Evolutionary conservation across 371 early-diverging fungal species (phyloP).

Genomic region (Mucor irregularis): DNA sequence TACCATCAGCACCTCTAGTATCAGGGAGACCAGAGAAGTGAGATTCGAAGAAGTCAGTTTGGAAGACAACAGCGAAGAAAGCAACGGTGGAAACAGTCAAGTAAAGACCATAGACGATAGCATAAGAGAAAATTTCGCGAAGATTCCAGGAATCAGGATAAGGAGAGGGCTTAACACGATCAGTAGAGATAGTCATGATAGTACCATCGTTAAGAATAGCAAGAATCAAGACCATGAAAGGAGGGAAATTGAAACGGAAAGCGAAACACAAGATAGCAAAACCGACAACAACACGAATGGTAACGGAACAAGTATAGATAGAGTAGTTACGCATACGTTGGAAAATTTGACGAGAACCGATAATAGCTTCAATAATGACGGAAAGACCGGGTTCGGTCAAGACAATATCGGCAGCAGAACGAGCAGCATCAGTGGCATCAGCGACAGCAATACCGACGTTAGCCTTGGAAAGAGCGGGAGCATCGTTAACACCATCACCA

Average conservation of each 20-base stretch:
- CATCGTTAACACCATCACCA: conserved; percentile 98
- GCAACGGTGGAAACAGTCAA: conserved; percentile 58
- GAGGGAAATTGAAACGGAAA: conserved; percentile 64
- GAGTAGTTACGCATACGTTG: conserved; percentile 72
- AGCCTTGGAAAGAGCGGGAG: conserved; percentile 89
- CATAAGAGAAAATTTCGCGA: conserved; percentile 58
- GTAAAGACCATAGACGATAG: conserved; percentile 60
- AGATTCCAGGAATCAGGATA: conserved; percentile 63
- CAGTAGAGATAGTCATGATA: conserved; percentile 65
- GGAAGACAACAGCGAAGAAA: conserved; percentile 49
- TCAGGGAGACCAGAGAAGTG: conserved; percentile 18
- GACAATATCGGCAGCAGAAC: conserved; percentile 79
- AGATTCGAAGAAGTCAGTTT: conserved; percentile 51
- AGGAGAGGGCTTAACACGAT: conserved; percentile 60
- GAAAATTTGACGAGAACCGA: conserved; percentile 71
- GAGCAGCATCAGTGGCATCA: conserved; percentile 77
- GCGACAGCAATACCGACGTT: conserved; percentile 87
- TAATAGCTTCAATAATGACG: conserved; percentile 70
- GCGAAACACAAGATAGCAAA: conserved; percentile 61
- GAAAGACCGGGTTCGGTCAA: conserved; percentile 79
- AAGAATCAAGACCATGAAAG: conserved; percentile 65
- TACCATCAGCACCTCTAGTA: conserved; percentile 39
- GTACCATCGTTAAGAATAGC: conserved; percentile 67
- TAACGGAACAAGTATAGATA: conserved; percentile 65
- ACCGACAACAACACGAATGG: conserved; percentile 66